Base-by-base conservation (phyloP, 768 basidiomycete species). In the Lactifluus rugatus region DNA sequence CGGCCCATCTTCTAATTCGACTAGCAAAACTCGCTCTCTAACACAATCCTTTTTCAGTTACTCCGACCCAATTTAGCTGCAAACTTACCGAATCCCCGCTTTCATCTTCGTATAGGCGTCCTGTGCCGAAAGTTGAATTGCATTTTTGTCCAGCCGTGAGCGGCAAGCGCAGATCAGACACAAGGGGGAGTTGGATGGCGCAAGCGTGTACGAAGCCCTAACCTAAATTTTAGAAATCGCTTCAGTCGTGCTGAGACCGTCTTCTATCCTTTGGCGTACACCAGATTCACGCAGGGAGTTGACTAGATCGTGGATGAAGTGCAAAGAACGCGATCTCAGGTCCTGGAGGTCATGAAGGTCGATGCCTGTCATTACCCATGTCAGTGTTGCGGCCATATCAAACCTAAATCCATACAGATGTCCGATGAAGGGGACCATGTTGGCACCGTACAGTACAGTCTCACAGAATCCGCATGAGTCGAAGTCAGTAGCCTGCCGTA, bases 321-420 rank as follows among this genome's bases (percentile, higher is more conserved):
- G 62, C 14, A 88, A 73, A 42, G 80, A 79, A 46, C 81, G 78
- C 48, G 83, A 77, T 47, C 81, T 80, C 41, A 86, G 69, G 64
- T 84, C 80, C 54, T 87, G 74, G 57, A 87, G 74, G 70, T 88
- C 86, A 65, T 86, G 79, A 32, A 87, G 74, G 69, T 87, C 84
- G 61, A 79, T 69, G 65, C 76, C 85, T 86, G 56, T 17, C 14
- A 41, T 32, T 37, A 34, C 17, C 17, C n/a, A 14, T 1, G 52
- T 63, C 48, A 61, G 37, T 46, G 21, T 13, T 17, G 19, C 9
- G 26, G 21, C 16, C 19, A 56, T 45, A 17, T 31, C 5, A 48
- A n/a, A 49, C 11, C 11, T 16, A 41, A 54, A 47, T 41, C 70
- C 82, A 62, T 67, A 84, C 85, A 84, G 48, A 74, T 78, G 63